Evolutionary conservation across 2,329 filamentous ascomycete species (phyloP), one percentile per base, ranked within the genome.

Genomic region (Penicillium sp.): DNA sequence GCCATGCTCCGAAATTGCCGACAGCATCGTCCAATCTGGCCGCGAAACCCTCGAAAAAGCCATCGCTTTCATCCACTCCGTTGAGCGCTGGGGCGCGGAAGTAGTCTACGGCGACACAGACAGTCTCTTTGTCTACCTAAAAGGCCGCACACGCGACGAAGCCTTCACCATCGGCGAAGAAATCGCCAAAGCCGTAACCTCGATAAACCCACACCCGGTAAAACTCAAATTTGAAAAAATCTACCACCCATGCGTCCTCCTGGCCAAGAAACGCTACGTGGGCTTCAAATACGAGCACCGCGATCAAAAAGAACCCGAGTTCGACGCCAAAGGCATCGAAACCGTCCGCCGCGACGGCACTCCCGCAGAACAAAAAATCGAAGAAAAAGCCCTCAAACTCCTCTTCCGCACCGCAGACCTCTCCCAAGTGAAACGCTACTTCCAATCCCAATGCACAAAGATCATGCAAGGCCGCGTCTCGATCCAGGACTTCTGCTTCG

Each of bases 171-270:
- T 98, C 46, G 94, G 93, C 28, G 82, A 90, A 58, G 91, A 97
- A 64, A 98, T 98, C 53, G 85, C 90, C 31, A 81, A 86, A 61
- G 83, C 84, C 13, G 82, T 98, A 50, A 97, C 93, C 0, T 80
- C 88, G 48, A 85, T 87, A 74, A 98, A 96, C 62, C 94, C 93
- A 2, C 81, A 84, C 1, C 93, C 93, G 0, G 76, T 98, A 58
- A 97, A 95, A 69, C 83, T 98, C 55, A 97, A 97, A 66, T 96
- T 98, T 59, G 93, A 98, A 66, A 98, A 98, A 61, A 90, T 98
- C 1, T 98, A 98, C 68, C 87, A 95, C 56, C 93, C 94, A 0
- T 97, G 91, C 64, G 83, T 97, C 0, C 77, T 98, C 4, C 78
- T 98, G 0, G 89, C 94, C 17, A 98, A 98, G 73, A 98, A 98